Evolutionary conservation across 2,329 filamentous ascomycete species (phyloP), one percentile per base, ranked within the genome.

Genomic region (Aspergillus sp.): DNA sequence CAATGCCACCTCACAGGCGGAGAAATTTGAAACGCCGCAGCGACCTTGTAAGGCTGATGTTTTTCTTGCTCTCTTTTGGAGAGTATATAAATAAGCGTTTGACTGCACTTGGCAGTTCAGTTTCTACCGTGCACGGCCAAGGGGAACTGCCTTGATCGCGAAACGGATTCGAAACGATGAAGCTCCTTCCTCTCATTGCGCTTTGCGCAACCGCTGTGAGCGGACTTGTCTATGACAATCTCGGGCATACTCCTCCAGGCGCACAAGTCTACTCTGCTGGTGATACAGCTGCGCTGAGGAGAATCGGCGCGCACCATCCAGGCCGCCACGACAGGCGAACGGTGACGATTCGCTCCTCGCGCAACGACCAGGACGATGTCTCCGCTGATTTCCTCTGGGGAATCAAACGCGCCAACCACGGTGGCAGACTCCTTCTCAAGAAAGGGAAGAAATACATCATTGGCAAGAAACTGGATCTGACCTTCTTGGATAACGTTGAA

Each of bases 401-500:
- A 0, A 73, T 88, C 46, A 78, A 82, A 67, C 78, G 81, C 57
- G 85, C 86, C 2, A 88, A 88, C 67, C 76, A 85, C 41, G 86
- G 86, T 50, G 86, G 86, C 17, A 82, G 84, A 3, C 74, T 89
- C 3, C 78, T 85, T 46, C 72, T 88, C 1, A 76, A 84, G 34
- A 82, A 83, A 67, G 81, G 80, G 4, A 75, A 85, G 69, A 84
- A 79, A 1, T 88, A 83, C 68, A 74, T 87, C 22, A 86, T 88
- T 65, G 85, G 84, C 59, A 85, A 83, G 73, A 85, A 83, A 60
- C 75, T 88, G 13, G 84, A 87, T 64, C 71, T 88, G 63, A 87
- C 81, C 7, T 87, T 86, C 63, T 73, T 87, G 58, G 76, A 87
- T 54, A 79, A 87, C 57, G 77, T 88, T 1, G 84, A 88, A 22